Conservation (phyloP, 2,329 filamentous ascomycete genomes). For the Aureobasidium sp. region DNA sequence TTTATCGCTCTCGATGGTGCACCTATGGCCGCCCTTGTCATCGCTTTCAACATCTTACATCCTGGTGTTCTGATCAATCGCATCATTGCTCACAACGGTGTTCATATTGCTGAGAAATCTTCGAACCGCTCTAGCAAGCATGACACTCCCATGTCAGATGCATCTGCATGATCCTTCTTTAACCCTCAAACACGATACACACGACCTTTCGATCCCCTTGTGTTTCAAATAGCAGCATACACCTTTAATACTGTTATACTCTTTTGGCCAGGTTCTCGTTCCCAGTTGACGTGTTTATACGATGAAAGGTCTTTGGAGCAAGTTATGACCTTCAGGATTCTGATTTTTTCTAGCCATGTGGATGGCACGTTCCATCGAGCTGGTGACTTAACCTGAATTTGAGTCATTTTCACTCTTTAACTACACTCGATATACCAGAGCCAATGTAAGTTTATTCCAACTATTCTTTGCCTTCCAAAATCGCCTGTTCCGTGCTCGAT, state of each 20-base stretch:
- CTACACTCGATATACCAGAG: background rate
- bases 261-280: background rate
- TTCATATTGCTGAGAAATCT: background rate
- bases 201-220: background rate
- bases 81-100: background rate
- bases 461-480: background rate
- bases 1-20: constrained; percentile 49
- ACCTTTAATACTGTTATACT: background rate
- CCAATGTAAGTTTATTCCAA: background rate
- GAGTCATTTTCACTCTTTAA: background rate
- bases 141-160: background rate
- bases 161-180: background rate
- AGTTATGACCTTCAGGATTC: background rate
- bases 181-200: background rate
- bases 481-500: background rate
- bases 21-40: constrained; percentile 45
- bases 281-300: background rate
- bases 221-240: background rate
- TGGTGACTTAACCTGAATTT: background rate
- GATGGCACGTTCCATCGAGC: background rate
- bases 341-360: background rate
- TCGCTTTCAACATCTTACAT: constrained; percentile 42
- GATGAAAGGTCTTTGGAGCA: background rate
- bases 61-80: constrained; percentile 30
- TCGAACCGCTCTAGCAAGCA: background rate